phyloP scores from a whole-genome alignment of 1,139 yeast genomes.

The Torulaspora pretoriensis region DNA sequence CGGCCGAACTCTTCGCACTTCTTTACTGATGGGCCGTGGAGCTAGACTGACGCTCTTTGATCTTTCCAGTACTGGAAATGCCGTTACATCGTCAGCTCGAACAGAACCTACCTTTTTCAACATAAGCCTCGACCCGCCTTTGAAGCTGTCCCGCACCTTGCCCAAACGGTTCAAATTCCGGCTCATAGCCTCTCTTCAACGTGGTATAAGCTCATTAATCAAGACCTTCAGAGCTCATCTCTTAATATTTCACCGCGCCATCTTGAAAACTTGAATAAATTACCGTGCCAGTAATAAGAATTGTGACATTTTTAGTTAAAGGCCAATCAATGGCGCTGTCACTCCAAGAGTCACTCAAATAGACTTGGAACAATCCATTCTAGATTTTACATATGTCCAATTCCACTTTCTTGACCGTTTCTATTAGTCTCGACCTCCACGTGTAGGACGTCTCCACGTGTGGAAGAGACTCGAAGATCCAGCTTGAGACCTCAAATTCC shows the following conservation, averaged over 20 bases:
- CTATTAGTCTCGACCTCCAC: background rate
- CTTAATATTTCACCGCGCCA: background rate
- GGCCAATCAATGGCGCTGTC: background rate
- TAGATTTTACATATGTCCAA: background rate
- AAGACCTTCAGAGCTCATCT: background rate
- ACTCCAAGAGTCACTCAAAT: background rate
- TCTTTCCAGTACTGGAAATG: background rate
- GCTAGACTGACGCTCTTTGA: background rate
- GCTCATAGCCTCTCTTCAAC: background rate
- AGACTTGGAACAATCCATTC: background rate
- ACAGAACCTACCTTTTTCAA: background rate
- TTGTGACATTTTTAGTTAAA: background rate
- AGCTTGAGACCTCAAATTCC: background rate
- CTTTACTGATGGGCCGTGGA: background rate
- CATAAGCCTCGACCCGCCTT: background rate
- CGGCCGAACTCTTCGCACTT: background rate
- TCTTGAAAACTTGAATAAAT: background rate
- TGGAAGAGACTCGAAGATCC: background rate
- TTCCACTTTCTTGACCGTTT: no score
- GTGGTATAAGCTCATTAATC: background rate
- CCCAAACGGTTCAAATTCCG: slow-evolving; percentile 3
- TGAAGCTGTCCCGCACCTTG: background rate
- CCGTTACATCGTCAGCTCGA: background rate
- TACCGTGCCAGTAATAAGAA: background rate
- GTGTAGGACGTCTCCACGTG: background rate